Evolutionary conservation across 805 yeast genomes (phyloP), one percentile per base, ranked within the genome.

Genomic region (Danielia oregonensis): DNA sequence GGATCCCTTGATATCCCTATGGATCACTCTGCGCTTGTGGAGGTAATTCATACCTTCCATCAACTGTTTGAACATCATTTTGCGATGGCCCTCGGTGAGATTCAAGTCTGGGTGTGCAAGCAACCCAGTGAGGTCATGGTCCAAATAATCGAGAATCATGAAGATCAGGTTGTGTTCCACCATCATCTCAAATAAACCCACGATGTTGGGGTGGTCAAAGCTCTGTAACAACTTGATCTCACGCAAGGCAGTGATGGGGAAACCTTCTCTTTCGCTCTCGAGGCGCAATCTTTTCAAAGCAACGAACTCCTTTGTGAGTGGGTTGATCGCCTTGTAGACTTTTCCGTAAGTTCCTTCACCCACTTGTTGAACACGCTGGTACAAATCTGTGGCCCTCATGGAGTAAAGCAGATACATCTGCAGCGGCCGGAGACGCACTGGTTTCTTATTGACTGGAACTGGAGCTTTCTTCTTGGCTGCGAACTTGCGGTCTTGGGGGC

Each of bases 331-430:
- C 54, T 88, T 87, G 64, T 84, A 88, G 14, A 93, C 99, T 55
- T 86, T 88, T 13, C 98, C 98, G 57, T 93, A 93, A 0, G 97
- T 93, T 7, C 98, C 98, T 61, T 93, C 97, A n/a, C 98, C 98
- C 4, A 93, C 97, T 54, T 93, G 97, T 26, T 76, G 72, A 1
- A 86, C 76, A 35, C 89, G 68, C 44, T 82, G 81, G 56, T 83
- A 87, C 2, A 74, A 54, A 9, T 70, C 70, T 2, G 57, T 47
- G 5, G 56, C 39, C 19, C 62, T 49, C 2, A 34, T 40, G 4
- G 53, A 44, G 37, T 54, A 56, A 2, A 65, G 40, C 43, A 61
- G 54, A 40, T 59, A 67, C 10, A 64, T 53, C 37, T 67, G 73
- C 13, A 50, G 40, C 8, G 48, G 48, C 12, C 38, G 31, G 21